Evolutionary conservation across 176 grass and related monocot species (phyloP), one percentile per base, ranked within the genome.

Genomic region (Carex scoparia): DNA sequence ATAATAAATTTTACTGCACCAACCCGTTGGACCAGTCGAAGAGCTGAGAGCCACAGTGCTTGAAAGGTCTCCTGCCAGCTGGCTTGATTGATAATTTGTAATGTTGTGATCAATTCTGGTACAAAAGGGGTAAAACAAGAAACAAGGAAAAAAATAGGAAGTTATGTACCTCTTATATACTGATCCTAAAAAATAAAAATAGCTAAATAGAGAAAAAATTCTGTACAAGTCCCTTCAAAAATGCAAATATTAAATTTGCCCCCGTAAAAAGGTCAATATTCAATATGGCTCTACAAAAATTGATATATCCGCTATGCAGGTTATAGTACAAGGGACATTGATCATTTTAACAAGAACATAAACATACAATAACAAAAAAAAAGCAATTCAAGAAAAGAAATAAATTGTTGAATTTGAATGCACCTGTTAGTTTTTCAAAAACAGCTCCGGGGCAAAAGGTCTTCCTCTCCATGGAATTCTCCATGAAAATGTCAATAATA

Each of bases 1-100:
- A 51, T 51, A 51, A 60, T 18, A 69, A 74, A 56, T 68, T 84
- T 84, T 87, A 40, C 46, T 71, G n/a, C 73, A 86, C 89, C 79
- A 85, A 98, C 95, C 89, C 92, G 87, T 81, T 98, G 95, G 66
- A 98, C 85, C 71, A 98, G 91, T 73, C 92, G 89, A 92, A 98
- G 92, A 64, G 92, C 91, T 63, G 95, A 91, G 84, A 98, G 79
- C 95, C 95, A 98, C 55, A 98, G 89, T 88, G 92, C 92, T 89
- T 93, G 94, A 93, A 98, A 98, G 15, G 95, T 98, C 61, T 98
- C 95, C 49, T 94, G 95, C 95, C 95, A 98, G 70, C 88, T 93
- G 84, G 95, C 91, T 79, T 93, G 89, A 48, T 98, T 98, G 87
- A 98, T 81, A 78, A 88, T 87, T 94, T 93, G 91, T 62, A 91